A percentile compares a stretch with the other conserved stretches of the same genome.
Evolutionary conservation across 2,329 filamentous ascomycete species (phyloP).

Genomic region (Stenocarpella maydis): DNA sequence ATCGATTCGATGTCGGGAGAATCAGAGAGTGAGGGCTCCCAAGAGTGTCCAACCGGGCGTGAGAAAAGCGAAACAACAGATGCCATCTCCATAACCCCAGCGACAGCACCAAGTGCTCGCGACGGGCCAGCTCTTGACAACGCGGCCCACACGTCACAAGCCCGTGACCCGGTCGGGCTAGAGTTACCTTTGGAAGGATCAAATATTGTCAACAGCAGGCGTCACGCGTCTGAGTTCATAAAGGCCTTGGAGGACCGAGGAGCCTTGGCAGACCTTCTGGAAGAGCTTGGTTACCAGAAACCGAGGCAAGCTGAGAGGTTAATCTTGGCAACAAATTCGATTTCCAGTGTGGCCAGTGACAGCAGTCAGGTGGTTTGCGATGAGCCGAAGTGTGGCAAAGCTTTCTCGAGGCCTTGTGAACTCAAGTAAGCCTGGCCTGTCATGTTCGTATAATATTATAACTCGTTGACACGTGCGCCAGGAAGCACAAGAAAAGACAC

Average conservation of each 20-base stretch:
- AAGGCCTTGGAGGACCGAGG: constrained; percentile 41
- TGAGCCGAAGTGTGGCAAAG: constrained; percentile 52
- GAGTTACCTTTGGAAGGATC: not conserved
- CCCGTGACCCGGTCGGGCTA: not conserved
- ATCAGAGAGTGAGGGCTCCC: not conserved
- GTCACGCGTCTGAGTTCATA: constrained; percentile 27
- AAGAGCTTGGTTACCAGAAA: constrained; percentile 39
- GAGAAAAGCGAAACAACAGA: not conserved
- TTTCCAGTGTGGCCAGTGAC: constrained; percentile 7
- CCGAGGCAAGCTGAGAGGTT: constrained; percentile 29
- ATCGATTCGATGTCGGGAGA: not conserved
- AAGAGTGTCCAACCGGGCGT: not conserved
- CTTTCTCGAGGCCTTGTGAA: constrained; percentile 61
- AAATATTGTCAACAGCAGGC: constrained; percentile 10
- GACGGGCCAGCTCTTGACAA: not conserved
- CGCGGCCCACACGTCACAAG: not conserved
- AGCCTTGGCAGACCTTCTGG: constrained; percentile 45
- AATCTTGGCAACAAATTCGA: constrained; percentile 37
- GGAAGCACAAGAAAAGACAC: constrained; percentile 87
- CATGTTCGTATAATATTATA: not conserved
- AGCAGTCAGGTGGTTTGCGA: constrained; percentile 35
- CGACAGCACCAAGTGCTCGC: not conserved
- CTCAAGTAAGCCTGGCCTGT: constrained; percentile 57
- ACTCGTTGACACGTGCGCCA: constrained; percentile 47
- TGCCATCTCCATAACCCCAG: not conserved